Base-by-base conservation (phyloP, 2,329 filamentous ascomycete genomes). In the Triangularia setosa region DNA sequence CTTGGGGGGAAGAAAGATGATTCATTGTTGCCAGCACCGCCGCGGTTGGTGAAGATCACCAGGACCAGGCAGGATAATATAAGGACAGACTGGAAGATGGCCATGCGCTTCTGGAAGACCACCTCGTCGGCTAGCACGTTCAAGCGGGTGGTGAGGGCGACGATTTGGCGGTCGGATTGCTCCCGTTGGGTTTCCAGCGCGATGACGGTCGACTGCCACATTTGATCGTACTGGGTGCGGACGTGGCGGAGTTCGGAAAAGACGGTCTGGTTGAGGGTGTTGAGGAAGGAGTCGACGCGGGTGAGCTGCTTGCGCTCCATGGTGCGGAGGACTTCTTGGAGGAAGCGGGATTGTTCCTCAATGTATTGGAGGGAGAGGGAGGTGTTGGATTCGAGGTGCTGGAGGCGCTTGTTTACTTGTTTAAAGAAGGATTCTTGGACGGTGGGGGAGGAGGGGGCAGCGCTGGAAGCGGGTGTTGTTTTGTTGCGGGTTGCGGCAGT, bases 401-500 rank as follows among this genome's bases (percentile, higher is more conserved):
- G 91, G 4, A 99, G 83, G 1, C 95, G 91, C 76, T 98, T 98
- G 68, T 93, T 92, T 8, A 98, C 90, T 3, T 93, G 92, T 75
- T 98, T 98, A 84, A 97, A 99, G 77, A 99, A 98, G 1, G 91
- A 95, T 75, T 99, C 95, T 76, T 99, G 95, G 0, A 96, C 95
- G 0, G 93, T 93, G 1, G 94, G 93, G 0, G 87, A 85, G 1
- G 90, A 77, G 1, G 83, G 76, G 7, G 82, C 74, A 1, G 81
- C 72, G 8, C 80, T 78, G 25, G 78, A 70, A 25, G 77, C 69
- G 58, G 76, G 64, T 71, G 69, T 79, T 63, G 76, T 79, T 65
- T 75, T 75, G 73, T 73, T 76, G 62, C 73, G 76, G 21, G 70
- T 65, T 8, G 69, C 65, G 7, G 74, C 70, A 21, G 60, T n/a